Base-by-base conservation (phyloP, 805 yeast genomes). In the Maudiozyma pseudohumilis region DNA sequence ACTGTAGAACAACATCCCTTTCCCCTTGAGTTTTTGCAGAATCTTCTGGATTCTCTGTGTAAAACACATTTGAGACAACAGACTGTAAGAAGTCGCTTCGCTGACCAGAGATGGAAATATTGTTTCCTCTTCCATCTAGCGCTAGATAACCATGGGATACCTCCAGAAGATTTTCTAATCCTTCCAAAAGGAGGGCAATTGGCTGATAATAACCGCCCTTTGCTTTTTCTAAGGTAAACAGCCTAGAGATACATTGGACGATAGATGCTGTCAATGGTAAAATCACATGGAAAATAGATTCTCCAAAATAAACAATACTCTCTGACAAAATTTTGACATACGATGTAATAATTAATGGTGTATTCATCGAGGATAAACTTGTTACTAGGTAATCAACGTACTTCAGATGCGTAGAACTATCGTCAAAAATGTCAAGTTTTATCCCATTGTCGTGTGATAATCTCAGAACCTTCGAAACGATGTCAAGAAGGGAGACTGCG, bases 101-200 rank as follows among this genome's bases (percentile, higher is more conserved):
- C 5, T 52, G 44, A 9, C 42, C 30, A 12, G 43, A 22, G 15
- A 6, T 19, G 6, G 42, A 30, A 3, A 51, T 32, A 24, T 47
- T 43, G 16, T 47, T 44, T 4, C 56, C 50, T 10, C 52, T 53
- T 22, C 44, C 49, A 32, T 57, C 63, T 29, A 49, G 68, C 0
- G 68, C 63, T 40, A 76, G 50, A 44, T 69, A 74, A 22, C 74
- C 68, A 52, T 81, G 85, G 8, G 82, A 69, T 1, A 70, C 49
- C 2, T 70, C 66, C 26, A 86, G 53, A 9, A 86, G 56, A 36
- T 77, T 80, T 49, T 85, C 88, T 18, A 85, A 52, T 0, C 89
- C 88, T 11, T 69, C 59, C 32, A 70, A 59, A 34, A 68, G 56
- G 32, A 69, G 53, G 35, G 73, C 52, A 43, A 74, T 56, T 24